Conservation (phyloP, 106 monocot species). For the Amphibolis antarctica region DNA sequence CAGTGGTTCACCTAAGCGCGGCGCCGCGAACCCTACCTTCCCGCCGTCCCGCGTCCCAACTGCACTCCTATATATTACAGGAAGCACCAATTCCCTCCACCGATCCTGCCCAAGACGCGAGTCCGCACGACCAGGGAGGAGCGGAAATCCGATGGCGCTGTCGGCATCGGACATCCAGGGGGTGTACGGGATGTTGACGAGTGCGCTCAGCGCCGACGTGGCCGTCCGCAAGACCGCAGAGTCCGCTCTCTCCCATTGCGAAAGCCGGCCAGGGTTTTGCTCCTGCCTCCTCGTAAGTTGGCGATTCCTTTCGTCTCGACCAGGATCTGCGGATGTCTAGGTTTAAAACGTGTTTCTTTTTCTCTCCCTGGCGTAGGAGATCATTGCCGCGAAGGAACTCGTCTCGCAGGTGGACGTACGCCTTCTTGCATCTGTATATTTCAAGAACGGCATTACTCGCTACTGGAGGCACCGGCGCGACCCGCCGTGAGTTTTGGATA, state of each 20-base stretch:
- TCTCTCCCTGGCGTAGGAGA: slow-evolving; percentile 45
- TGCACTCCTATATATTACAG: no score
- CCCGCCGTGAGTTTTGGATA: slow-evolving; percentile 24
- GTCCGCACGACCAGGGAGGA: background rate
- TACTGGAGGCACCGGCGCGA: slow-evolving; percentile 79
- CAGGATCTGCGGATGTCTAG: background rate
- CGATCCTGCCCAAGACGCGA: background rate
- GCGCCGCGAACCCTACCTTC: no score
- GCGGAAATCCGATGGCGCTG: slow-evolving; percentile 36
- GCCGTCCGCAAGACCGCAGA: slow-evolving; percentile 68
- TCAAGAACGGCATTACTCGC: slow-evolving; percentile 85
- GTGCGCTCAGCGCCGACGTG: slow-evolving; percentile 64
- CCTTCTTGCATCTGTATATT: slow-evolving; percentile 81
- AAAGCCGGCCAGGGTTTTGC: slow-evolving; percentile 92
- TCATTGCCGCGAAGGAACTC: slow-evolving; percentile 57
- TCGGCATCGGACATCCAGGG: slow-evolving; percentile 75
- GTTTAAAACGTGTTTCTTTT: background rate
- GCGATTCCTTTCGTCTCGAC: background rate
- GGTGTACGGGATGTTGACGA: slow-evolving; percentile 60
- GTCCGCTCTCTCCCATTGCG: slow-evolving; percentile 76
- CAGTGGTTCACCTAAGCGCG: no score
- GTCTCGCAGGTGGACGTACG: slow-evolving; percentile 76
- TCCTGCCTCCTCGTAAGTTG: slow-evolving; percentile 86
- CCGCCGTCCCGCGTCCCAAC: no score
- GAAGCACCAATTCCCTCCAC: background rate